phyloP scores from a whole-genome alignment of 176 grass and related monocot species.

The Phoenix roebelenii region DNA sequence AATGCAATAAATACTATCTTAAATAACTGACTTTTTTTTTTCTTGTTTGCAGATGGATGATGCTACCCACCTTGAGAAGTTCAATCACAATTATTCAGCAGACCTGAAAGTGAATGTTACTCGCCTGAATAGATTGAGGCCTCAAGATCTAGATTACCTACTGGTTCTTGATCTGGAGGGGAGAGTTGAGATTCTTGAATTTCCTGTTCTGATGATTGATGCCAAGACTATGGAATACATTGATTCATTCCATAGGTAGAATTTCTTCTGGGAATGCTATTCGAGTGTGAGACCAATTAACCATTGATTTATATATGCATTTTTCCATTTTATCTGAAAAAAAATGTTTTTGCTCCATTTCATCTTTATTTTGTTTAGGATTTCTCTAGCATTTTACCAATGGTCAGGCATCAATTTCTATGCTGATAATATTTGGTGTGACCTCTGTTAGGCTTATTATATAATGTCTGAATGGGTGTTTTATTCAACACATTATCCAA shows the following conservation, averaged over 20 bases:
- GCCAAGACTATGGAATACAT: constrained; percentile 57
- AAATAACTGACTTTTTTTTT: constrained; percentile 21
- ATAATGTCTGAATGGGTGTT: no score
- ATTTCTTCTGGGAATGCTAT: constrained; percentile 1
- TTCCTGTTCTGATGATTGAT: constrained; percentile 85
- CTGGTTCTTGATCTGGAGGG: constrained; percentile 93
- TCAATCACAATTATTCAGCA: constrained; percentile 55
- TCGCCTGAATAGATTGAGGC: constrained; percentile 35
- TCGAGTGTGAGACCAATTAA: no score
- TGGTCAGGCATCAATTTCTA: no score
- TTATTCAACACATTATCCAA: constrained; percentile 62
- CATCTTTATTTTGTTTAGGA: no score
- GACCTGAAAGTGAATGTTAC: constrained; percentile 48
- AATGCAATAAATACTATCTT: not conserved
- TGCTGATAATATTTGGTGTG: no score
- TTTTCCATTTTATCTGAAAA: no score
- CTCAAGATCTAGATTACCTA: constrained; percentile 71
- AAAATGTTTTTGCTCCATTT: no score
- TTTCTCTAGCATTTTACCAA: no score
- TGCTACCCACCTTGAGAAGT: constrained; percentile 61
- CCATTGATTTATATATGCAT: no score
- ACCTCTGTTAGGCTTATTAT: no score
- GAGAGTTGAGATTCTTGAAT: constrained; percentile 96
- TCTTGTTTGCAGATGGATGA: constrained; percentile 58
- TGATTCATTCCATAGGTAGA: constrained; percentile 90